Percentiles rank a stretch among this genome's conserved stretches.
Evolutionary conservation across 495 filamentous ascomycete species (phyloP).

Genomic region (Chaetomium tenue): DNA sequence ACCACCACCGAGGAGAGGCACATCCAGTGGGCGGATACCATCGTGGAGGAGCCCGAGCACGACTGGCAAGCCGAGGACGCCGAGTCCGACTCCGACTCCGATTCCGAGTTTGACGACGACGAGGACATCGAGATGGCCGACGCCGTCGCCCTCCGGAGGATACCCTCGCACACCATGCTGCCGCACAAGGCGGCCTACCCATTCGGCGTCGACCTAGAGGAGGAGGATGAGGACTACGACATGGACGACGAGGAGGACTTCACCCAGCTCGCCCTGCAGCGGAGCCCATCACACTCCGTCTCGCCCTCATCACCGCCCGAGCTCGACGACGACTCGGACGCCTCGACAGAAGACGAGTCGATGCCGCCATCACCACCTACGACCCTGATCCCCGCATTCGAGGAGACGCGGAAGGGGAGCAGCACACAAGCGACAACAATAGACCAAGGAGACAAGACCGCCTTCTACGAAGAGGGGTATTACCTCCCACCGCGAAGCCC

Average conservation of each 20-base stretch:
- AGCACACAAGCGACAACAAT: slow-evolving; percentile 26
- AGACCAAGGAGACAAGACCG: slow-evolving; percentile 42
- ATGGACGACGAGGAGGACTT: slow-evolving; percentile 69
- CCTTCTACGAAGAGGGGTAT: slow-evolving; percentile 61
- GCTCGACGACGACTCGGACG: slow-evolving; percentile 67
- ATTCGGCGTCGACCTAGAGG: slow-evolving; percentile 7
- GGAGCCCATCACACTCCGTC: slow-evolving; percentile 69
- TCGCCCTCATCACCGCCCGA: slow-evolving; percentile 56
- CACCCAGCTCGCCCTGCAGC: slow-evolving; percentile 66
- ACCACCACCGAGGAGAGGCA: slow-evolving; percentile 54
- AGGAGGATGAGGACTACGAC: slow-evolving; percentile 44
- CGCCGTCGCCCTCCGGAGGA: slow-evolving; percentile 46
- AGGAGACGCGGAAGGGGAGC: slow-evolving; percentile 45
- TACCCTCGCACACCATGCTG: slow-evolving; percentile 38
- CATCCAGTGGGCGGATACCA: slow-evolving; percentile 83
- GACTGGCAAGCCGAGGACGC: slow-evolving; percentile 67
- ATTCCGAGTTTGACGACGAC: slow-evolving; percentile 40
- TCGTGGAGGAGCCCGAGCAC: slow-evolving; percentile 71
- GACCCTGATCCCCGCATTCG: slow-evolving; percentile 62
- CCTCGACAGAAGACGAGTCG: slow-evolving; percentile 65
- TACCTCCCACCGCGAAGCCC: slow-evolving; percentile 55
- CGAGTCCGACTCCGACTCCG: slow-evolving; percentile 39
- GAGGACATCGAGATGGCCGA: slow-evolving; percentile 56
- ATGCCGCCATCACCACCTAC: slow-evolving; percentile 84
- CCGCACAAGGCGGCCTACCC: slow-evolving; percentile 15